Base-by-base conservation (phyloP, 495 filamentous ascomycete genomes). In the Aspergillus incahuasiensis region DNA sequence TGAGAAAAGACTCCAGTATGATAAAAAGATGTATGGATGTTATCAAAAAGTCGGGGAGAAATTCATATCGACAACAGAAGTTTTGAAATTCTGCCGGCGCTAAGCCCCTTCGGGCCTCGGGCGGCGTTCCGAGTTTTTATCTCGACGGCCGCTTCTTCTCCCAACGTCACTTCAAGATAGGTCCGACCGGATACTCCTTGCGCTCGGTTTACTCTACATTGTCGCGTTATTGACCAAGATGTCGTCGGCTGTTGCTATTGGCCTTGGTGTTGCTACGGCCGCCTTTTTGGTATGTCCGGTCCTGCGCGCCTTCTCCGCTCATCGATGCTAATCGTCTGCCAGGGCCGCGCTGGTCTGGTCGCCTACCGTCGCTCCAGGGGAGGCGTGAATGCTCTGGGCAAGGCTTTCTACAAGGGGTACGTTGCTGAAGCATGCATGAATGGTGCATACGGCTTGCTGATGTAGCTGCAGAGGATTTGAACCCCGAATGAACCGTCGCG, bases 281-380 rank as follows among this genome's bases (percentile, higher is more conserved):
- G 89, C 88, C 38, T 92, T 92, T 65, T 70, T 92, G 59, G 88
- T 91, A 77, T 67, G 83, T 45, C n/a, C 8, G 6, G 28, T n/a
- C 20, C 13, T 40, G 18, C 25, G 18, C 25, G 43, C 30, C 5
- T 16, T 24, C 12, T 24, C 35, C 19, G n/a, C 48, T 6, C 39
- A 49, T 11, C 43, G 13, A 7, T 18, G 55, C 60, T 69, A 50
- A 67, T 34, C 22, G 53, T 51, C 50, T 48, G 55, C 43, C 48
- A 96, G 91, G 92, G 92, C 62, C 87, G 94, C 60, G 91, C 95
- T 58, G 94, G 92, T 49, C 78, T 95, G 11, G 86, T 96, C 48
- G 94, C 95, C 50, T 81, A 90, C 64, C 87, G 91, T 43, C 84
- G 89, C 53, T 97, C 86, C 51, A 80, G 85, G 58, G 90, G 88